Evolutionary conservation across 2,329 filamentous ascomycete genomes (phyloP).

Genomic region (Aspergillus brasiliensis): DNA sequence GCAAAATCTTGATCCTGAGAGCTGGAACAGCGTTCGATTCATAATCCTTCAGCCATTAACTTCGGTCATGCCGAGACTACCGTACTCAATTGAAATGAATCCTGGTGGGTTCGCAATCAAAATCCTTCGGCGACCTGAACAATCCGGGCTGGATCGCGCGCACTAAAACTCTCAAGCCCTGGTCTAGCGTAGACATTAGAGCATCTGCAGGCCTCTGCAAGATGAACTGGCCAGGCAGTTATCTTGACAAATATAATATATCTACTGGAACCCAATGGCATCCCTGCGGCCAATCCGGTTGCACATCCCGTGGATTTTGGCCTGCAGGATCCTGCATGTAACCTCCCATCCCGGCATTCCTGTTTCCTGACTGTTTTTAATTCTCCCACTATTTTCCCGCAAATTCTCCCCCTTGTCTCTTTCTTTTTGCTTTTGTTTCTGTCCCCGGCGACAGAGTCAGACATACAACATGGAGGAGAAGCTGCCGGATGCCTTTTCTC

Average conservation of each 20-base stretch:
- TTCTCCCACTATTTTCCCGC: neutral
- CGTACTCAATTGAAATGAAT: neutral
- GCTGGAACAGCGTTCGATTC: neutral
- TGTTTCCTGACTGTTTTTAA: neutral
- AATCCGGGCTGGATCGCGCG: neutral
- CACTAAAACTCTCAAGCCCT: neutral
- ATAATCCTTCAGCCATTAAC: neutral
- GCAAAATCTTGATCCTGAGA: neutral
- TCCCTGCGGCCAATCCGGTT: neutral
- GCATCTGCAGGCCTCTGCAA: neutral
- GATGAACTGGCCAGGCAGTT: neutral
- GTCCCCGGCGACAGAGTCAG: neutral
- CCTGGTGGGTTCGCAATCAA: neutral
- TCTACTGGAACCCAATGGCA: neutral
- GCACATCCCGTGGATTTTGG: neutral
- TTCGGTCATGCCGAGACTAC: neutral
- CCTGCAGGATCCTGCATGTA: neutral
- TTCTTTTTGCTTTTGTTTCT: neutral
- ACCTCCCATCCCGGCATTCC: neutral
- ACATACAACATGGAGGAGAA: slow-evolving; percentile 13
- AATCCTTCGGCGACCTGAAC: neutral
- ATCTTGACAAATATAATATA: neutral
- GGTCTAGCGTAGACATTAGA: neutral
- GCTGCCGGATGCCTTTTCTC: neutral
- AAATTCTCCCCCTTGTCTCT: neutral